Evolutionary conservation across 164 flowering plant genomes (phyloP).

Genomic region (Pachysandra terminalis): DNA sequence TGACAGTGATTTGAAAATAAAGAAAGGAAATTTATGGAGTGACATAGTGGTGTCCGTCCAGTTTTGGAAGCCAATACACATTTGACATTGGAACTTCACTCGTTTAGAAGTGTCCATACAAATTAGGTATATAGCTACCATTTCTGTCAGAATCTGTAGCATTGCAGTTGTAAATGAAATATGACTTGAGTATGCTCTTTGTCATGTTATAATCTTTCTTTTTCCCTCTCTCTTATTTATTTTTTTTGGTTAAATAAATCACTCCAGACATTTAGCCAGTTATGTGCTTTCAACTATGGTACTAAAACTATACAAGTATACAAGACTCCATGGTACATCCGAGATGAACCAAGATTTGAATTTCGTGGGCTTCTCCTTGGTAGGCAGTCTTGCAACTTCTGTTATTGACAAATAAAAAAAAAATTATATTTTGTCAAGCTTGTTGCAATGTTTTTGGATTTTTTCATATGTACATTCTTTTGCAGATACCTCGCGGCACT

Average conservation of each 20-base stretch:
- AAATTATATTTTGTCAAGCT: background rate
- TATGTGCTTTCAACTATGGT: conserved; percentile 76
- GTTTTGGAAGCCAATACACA: no score
- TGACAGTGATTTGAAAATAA: no score
- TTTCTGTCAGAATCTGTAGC: background rate
- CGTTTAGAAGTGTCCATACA: no score
- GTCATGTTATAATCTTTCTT: background rate
- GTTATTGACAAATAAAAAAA: background rate
- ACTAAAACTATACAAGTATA: conserved; percentile 65
- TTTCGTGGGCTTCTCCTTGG: conserved; percentile 93
- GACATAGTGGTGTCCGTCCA: no score
- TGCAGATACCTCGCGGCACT: conserved; percentile 96
- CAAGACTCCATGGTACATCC: conserved; percentile 86
- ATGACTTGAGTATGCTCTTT: background rate
- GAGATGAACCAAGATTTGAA: conserved; percentile 80
- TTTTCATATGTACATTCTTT: conserved; percentile 7
- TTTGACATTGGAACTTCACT: no score
- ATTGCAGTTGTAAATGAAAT: conserved; percentile 1
- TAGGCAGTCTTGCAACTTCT: conserved; percentile 25
- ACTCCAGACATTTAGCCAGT: conserved; percentile 89
- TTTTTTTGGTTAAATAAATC: background rate
- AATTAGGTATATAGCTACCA: background rate
- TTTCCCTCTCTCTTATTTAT: background rate
- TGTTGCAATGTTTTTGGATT: background rate
- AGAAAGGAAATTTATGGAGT: no score